phyloP scores from a whole-genome alignment of 192 early-diverging fungal genomes.

The Entomortierella beljakovae region DNA sequence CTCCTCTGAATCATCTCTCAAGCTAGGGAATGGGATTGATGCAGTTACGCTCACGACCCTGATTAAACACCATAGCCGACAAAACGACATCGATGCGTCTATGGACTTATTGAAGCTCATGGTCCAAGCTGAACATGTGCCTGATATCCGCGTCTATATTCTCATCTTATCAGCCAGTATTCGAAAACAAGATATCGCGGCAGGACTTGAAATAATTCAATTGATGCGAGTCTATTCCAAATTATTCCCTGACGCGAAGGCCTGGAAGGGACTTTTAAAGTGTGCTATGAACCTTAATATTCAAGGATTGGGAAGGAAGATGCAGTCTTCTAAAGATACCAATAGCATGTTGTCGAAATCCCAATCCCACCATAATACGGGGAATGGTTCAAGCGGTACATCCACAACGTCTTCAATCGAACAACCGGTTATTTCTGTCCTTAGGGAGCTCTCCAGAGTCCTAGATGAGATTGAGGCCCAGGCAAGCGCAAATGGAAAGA shows the following conservation, averaged over 20 bases:
- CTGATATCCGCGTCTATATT: constrained; percentile 16
- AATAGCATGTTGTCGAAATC: neutral
- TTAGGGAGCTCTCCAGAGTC: constrained; percentile 15
- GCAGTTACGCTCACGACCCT: constrained; percentile 32
- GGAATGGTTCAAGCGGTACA: no score
- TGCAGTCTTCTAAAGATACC: neutral
- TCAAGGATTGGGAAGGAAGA: neutral
- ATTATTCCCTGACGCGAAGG: constrained; percentile 35
- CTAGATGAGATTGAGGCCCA: constrained; percentile 13
- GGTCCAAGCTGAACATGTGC: constrained; percentile 34
- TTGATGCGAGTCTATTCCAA: constrained; percentile 18
- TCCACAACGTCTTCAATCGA: neutral
- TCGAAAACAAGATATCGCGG: constrained; percentile 21
- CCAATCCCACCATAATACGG: neutral
- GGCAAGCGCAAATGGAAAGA: neutral
- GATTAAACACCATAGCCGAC: constrained; percentile 42
- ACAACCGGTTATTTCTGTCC: constrained; percentile 7
- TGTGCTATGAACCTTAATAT: constrained; percentile 32
- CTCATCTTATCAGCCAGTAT: constrained; percentile 28
- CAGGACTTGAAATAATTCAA: constrained; percentile 12
- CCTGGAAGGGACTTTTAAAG: constrained; percentile 45
- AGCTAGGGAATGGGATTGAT: constrained; percentile 10
- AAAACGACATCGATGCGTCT: constrained; percentile 22
- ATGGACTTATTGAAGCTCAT: constrained; percentile 31
- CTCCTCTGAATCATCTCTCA: neutral